These are phyloP conservation scores for Peronospora destructor DNA, from an alignment of 352 stramenopile genomes.

Conservation along the genomic window DNA sequence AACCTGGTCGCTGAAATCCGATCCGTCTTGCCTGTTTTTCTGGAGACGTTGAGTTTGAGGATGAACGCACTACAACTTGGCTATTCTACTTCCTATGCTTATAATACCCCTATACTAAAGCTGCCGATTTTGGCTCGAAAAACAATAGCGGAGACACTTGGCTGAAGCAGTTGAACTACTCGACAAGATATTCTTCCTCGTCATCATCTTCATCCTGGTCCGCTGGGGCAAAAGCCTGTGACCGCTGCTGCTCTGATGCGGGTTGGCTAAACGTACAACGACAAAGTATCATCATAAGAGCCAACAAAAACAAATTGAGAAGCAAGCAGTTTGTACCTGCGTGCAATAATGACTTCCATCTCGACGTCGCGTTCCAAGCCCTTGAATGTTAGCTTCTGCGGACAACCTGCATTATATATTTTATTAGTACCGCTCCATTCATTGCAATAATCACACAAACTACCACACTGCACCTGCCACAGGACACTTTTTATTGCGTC, in stretches of 20 bases:
- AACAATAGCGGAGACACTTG: no score
- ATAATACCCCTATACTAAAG: no score
- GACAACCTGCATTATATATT: constrained; percentile 41
- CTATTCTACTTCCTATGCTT: no score
- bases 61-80: no score
- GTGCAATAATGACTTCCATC: constrained; percentile 79
- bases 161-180: constrained; percentile 38
- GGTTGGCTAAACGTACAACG: constrained; percentile 24
- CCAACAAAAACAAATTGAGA: neutral
- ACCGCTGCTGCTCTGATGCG: constrained; percentile 33
- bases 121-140: no score
- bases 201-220: constrained; percentile 47
- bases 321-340: constrained; percentile 26
- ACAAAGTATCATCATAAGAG: neutral
- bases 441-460: neutral
- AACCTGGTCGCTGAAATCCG: no score
- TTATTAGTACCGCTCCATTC: constrained; percentile 1
- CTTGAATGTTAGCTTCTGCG: constrained; percentile 45
- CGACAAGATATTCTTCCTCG: constrained; percentile 69
- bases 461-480: constrained; percentile 44
- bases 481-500: constrained; percentile 68
- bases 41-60: no score
- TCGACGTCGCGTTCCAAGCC: constrained; percentile 78
- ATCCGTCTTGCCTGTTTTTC: no score
- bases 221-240: constrained; percentile 20